These are phyloP conservation scores for Sclerotinia minor DNA, from an alignment of 2,329 filamentous ascomycete genomes.

Conservation along the genomic window DNA sequence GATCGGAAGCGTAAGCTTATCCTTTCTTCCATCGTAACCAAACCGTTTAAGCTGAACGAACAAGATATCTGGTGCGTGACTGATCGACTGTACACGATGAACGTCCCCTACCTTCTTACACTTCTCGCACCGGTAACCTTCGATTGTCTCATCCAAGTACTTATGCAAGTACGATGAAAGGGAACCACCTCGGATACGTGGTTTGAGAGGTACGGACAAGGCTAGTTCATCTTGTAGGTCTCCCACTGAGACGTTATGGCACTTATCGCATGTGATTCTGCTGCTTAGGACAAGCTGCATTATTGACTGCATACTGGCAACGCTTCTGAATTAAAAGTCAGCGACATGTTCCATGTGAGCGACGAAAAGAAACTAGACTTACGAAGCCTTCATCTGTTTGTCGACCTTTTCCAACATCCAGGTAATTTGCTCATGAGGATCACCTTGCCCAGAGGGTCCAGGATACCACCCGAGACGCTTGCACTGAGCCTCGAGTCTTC, in stretches of 20 bases:
- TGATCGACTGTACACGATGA: slow-evolving; percentile 30
- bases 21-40: slow-evolving; percentile 29
- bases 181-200: slow-evolving; percentile 28
- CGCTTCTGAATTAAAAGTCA: slow-evolving; percentile 26
- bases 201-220: slow-evolving; percentile 37
- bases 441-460: slow-evolving; percentile 35
- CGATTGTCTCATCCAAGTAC: slow-evolving; percentile 33
- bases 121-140: slow-evolving; percentile 37
- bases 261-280: slow-evolving; percentile 35
- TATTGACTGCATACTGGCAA: slow-evolving; percentile 32
- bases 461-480: slow-evolving; percentile 9
- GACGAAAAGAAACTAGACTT: slow-evolving; percentile 22
- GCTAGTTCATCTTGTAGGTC: slow-evolving; percentile 33
- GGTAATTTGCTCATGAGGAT: slow-evolving; percentile 39
- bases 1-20: slow-evolving; percentile 35
- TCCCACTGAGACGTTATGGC: slow-evolving; percentile 31
- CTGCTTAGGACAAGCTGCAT: slow-evolving; percentile 28
- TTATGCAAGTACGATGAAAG: slow-evolving; percentile 34
- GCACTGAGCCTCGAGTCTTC: slow-evolving; percentile 5
- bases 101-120: slow-evolving; percentile 30
- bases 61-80: slow-evolving; percentile 36
- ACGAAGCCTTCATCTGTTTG: slow-evolving; percentile 37
- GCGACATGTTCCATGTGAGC: neutral
- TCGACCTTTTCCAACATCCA: slow-evolving; percentile 36
- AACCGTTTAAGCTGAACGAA: slow-evolving; percentile 38